Conservation (phyloP, 371 early-diverging fungal species). For the Lichtheimia ramosa region DNA sequence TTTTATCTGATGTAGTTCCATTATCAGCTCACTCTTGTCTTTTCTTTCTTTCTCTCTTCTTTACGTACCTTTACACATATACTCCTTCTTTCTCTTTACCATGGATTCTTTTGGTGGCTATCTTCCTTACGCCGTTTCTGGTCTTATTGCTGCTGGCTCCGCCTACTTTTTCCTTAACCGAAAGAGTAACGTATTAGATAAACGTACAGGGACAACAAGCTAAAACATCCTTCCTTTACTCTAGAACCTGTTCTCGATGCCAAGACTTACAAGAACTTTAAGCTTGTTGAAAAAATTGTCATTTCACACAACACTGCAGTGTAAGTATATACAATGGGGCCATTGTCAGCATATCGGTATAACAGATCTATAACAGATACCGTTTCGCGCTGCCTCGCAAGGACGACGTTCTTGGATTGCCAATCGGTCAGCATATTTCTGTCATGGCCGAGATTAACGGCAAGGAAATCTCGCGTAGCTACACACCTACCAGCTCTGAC, state of each 20-base stretch:
- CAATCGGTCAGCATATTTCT: conserved; percentile 94
- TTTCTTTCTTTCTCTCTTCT: neutral
- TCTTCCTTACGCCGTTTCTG: conserved; percentile 22
- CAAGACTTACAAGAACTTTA: conserved; percentile 80
- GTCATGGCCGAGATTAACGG: conserved; percentile 85
- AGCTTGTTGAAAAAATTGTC: conserved; percentile 72
- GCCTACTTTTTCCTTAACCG: conserved; percentile 21
- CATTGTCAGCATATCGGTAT: neutral
- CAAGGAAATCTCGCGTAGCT: conserved; percentile 86
- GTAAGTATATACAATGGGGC: conserved; percentile 41
- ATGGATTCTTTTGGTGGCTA: conserved; percentile 15
- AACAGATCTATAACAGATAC: conserved; percentile 56
- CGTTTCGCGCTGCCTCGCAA: conserved; percentile 79
- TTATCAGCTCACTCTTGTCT: no score
- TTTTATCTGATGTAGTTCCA: no score
- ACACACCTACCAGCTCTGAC: conserved; percentile 89
- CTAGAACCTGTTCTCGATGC: conserved; percentile 59
- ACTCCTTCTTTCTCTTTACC: neutral
- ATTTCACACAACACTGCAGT: conserved; percentile 85
- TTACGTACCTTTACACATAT: neutral
- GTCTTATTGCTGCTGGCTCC: conserved; percentile 16
- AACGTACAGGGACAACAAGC: neutral
- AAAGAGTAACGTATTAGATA: conserved; percentile 13
- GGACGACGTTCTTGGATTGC: conserved; percentile 77
- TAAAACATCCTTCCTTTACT: neutral